Evolutionary conservation across 2,329 filamentous ascomycete species (phyloP).

Genomic region (Claviceps fusiformis): DNA sequence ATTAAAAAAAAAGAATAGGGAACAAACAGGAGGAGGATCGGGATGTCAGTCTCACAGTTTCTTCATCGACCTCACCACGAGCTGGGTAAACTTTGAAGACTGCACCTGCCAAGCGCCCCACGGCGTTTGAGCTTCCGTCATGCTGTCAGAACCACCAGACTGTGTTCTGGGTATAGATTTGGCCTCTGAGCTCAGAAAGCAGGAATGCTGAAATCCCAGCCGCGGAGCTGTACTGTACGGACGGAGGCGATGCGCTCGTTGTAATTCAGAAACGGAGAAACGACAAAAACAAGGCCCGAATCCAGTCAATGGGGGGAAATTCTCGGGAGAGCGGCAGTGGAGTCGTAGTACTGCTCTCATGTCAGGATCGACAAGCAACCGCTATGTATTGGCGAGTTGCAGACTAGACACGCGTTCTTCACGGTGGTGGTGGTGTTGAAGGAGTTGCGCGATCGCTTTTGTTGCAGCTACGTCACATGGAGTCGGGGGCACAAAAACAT

Average conservation of each 20-base stretch:
- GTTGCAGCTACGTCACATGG: background rate
- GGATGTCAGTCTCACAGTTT: constrained; percentile 47
- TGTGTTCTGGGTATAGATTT: background rate
- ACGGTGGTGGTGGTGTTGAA: background rate
- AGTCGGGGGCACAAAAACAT: background rate
- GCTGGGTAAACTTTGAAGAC: constrained; percentile 30
- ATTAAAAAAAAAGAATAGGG: background rate
- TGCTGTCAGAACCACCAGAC: background rate
- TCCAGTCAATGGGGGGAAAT: background rate
- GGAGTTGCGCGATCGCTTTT: background rate
- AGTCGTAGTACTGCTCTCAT: constrained; percentile 7
- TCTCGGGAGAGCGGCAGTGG: background rate
- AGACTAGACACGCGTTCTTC: background rate
- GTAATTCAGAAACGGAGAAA: background rate
- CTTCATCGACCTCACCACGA: constrained; percentile 68
- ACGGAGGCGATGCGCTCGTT: background rate
- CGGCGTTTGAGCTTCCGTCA: constrained; percentile 17
- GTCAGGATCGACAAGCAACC: constrained; percentile 3
- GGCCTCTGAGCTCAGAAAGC: background rate
- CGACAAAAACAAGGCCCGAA: background rate
- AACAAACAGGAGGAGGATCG: background rate
- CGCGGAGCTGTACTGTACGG: background rate
- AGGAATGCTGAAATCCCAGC: background rate
- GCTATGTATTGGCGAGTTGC: background rate
- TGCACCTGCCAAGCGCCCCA: constrained; percentile 28